These are phyloP conservation scores for Triglochin maritima DNA, from an alignment of 106 monocot genomes.

Conservation along the genomic window DNA sequence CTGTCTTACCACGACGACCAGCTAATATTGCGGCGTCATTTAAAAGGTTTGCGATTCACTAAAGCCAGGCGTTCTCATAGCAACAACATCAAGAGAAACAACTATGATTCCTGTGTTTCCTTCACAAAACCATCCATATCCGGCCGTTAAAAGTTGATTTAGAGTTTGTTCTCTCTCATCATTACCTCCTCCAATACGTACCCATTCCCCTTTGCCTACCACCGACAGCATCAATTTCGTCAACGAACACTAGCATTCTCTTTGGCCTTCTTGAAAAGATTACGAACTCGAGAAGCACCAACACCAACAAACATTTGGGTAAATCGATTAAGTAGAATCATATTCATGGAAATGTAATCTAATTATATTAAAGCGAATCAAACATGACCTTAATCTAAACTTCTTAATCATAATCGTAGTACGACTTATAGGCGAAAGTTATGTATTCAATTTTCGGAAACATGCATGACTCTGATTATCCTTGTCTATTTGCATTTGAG, in stretches of 20 bases:
- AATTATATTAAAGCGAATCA: too few species aligned
- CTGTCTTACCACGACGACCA: conserved; percentile 74
- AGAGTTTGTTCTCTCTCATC: conserved; percentile 96
- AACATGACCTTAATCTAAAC: too few species aligned
- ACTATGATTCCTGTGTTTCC: conserved; percentile 93
- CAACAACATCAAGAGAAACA: conserved; percentile 87
- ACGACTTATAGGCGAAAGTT: too few species aligned
- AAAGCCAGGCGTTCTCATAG: conserved; percentile 98
- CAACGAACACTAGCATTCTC: conserved; percentile 97
- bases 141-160: conserved; percentile 89
- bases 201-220: conserved; percentile 90
- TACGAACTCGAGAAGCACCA: conserved; percentile 73
- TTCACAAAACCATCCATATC: conserved; percentile 99
- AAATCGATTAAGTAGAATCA: too few species aligned
- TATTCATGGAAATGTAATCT: too few species aligned
- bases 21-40: conserved; percentile 98
- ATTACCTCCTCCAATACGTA: conserved; percentile 93
- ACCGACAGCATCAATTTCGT: conserved; percentile 97
- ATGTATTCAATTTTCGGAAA: too few species aligned
- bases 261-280: conserved; percentile 89
- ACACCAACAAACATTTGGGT: too few species aligned
- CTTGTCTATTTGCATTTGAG: too few species aligned
- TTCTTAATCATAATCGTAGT: too few species aligned
- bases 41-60: conserved; percentile 94
- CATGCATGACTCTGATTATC: too few species aligned